Evolutionary conservation across 2,329 filamentous ascomycete species (phyloP).

Genomic region (Trichoderma gracile): DNA sequence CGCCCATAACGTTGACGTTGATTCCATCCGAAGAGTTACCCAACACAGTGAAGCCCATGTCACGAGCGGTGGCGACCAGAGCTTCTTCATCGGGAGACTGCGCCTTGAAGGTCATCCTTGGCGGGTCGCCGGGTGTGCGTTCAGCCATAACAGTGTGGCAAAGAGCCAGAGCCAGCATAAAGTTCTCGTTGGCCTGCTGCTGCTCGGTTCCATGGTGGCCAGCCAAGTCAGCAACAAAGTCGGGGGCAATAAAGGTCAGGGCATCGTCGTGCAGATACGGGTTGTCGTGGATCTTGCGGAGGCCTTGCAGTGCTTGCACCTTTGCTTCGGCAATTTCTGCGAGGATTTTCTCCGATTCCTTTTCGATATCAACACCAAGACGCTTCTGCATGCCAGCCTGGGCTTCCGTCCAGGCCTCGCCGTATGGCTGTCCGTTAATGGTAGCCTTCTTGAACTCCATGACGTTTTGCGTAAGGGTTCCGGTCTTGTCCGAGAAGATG

Average conservation of each 20-base stretch:
- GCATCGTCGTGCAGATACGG: conserved; percentile 88
- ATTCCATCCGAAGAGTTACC: conserved; percentile 79
- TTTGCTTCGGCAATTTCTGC: conserved; percentile 80
- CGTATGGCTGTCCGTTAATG: conserved; percentile 93
- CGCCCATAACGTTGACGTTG: conserved; percentile 80
- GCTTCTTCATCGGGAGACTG: conserved; percentile 97
- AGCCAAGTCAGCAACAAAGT: conserved; percentile 80
- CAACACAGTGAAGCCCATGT: conserved; percentile 92
- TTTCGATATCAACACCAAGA: conserved; percentile 81
- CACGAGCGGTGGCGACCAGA: conserved; percentile 87
- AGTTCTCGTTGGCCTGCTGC: conserved; percentile 74
- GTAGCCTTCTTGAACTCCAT: conserved; percentile 99
- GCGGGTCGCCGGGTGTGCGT: conserved; percentile 82
- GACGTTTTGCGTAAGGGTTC: conserved; percentile 92
- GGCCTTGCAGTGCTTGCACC: conserved; percentile 66
- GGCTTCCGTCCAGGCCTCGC: conserved; percentile 96
- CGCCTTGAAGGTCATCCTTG: conserved; percentile 91
- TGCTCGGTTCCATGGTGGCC: conserved; percentile 78
- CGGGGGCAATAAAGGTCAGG: conserved; percentile 87
- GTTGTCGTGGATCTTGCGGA: conserved; percentile 81
- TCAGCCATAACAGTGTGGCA: conserved; percentile 97
- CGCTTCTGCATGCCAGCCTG: conserved; percentile 95
- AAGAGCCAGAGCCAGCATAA: conserved; percentile 93
- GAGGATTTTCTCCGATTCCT: conserved; percentile 70
- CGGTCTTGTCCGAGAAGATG: conserved; percentile 98